Base-by-base conservation (phyloP, 2,329 filamentous ascomycete genomes). In the Aspergillus sp. region DNA sequence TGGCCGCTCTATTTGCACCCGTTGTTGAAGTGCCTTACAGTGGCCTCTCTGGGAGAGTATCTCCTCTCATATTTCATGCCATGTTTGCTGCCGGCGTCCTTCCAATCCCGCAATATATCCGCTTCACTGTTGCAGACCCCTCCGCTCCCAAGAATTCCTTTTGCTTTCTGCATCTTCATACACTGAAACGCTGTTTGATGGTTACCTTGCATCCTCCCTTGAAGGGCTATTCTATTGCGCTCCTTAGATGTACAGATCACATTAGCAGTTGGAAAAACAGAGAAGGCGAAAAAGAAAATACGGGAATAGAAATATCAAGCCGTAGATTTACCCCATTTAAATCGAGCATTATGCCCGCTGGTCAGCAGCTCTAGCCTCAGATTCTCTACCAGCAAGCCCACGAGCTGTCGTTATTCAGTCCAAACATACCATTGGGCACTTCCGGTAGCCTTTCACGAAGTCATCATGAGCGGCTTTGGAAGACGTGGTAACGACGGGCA, bases 391-490 rank as follows among this genome's bases (percentile, higher is more conserved):
- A 23, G 48, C n/a, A 19, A 15, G 34, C 15, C 34, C 34, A 41
- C 9, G 34, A 41, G 34, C 34, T 41, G 11, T 41, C 15, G 8
- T 41, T 15, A 17, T 3, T 17, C 34, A 41, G 5, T 41, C 13
- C 4, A 41, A 15, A 41, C 34, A 41, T 41, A 41, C 34, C 34
- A 15, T 41, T 41, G 15, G 15, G 11, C 34, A 15, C 19, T 22
- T 13, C 8, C 17, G 28, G 1, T 25, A 30, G 41, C 19, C 17
- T 22, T 23, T 7, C 34, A 13, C 41, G 9, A 57, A 11, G 15
- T 34, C 53, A 63, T 28, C 34, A 80, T 80, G 78, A 77, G 74
- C 67, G 75, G 72, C 50, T 79, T 77, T 71, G 71, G 73, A 61
- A 75, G 75, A 66, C 76, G 76, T 65, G 67, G 66, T 63, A 73